Evolutionary conservation across 1,284 basidiomycete genomes (phyloP).

Genomic region (Melanopsichium pennsylvanicum): DNA sequence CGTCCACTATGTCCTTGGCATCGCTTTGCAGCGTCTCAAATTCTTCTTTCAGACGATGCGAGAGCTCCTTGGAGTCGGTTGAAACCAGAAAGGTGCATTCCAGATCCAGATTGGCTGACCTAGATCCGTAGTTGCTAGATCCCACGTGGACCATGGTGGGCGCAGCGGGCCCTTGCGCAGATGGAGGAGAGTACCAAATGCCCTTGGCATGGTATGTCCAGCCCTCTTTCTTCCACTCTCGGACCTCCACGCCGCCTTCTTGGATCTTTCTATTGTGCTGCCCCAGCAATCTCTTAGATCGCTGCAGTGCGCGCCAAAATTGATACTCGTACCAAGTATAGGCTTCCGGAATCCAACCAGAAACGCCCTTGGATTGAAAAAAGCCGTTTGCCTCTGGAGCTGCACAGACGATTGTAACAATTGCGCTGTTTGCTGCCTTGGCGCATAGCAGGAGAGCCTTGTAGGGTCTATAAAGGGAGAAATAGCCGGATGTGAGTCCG

Average conservation of each 20-base stretch:
- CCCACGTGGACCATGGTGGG: slow-evolving; percentile 79
- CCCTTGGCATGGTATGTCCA: slow-evolving; percentile 99
- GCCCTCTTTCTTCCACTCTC: slow-evolving; percentile 85
- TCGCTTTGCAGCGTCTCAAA: slow-evolving; percentile 67
- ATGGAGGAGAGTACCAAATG: slow-evolving; percentile 24
- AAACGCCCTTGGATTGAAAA: slow-evolving; percentile 85
- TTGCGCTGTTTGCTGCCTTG: slow-evolving; percentile 34
- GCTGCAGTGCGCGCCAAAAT: slow-evolving; percentile 75
- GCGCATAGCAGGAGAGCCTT: slow-evolving; percentile 41
- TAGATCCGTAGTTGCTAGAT: slow-evolving; percentile 92
- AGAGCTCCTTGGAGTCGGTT: slow-evolving; percentile 66
- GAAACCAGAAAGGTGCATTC: slow-evolving; percentile 89
- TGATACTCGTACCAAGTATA: slow-evolving; percentile 87
- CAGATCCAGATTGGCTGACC: slow-evolving; percentile 88
- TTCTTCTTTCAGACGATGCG: slow-evolving; percentile 67
- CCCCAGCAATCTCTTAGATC: slow-evolving; percentile 66
- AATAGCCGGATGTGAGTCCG: slow-evolving; percentile 85
- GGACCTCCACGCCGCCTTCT: slow-evolving; percentile 72
- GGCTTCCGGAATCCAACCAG: slow-evolving; percentile 90
- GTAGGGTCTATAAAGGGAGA: slow-evolving; percentile 85
- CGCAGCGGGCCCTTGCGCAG: not conserved
- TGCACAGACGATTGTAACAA: slow-evolving; percentile 76
- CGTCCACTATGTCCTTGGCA: slow-evolving; percentile 68
- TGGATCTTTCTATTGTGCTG: slow-evolving; percentile 18
- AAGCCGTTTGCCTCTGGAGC: slow-evolving; percentile 90